Percentiles rank a stretch among this genome's conserved stretches.
Evolutionary conservation across 1,284 basidiomycete genomes (phyloP).

Genomic region (Gomphus bonarii): DNA sequence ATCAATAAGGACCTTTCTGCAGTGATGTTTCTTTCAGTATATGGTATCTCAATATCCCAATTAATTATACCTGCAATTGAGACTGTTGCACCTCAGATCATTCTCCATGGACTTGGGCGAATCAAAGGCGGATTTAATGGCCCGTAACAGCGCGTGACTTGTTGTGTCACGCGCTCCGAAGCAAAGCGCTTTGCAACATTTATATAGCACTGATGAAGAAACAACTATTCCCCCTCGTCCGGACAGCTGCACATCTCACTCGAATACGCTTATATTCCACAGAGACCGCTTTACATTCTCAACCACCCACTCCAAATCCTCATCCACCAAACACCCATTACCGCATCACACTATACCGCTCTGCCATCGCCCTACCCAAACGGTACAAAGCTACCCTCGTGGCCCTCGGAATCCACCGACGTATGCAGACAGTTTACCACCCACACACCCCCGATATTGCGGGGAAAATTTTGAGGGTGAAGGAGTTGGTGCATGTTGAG

Average conservation of each 20-base stretch:
- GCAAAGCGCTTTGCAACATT: no score
- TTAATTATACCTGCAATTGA: slow-evolving; percentile 11
- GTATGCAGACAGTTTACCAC: slow-evolving; percentile 77
- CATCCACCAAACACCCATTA: slow-evolving; percentile 50
- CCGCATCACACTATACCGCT: slow-evolving; percentile 77
- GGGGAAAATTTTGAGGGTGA: slow-evolving; percentile 73
- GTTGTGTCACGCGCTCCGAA: no score
- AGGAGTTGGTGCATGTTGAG: slow-evolving; percentile 82
- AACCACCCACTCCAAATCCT: no score
- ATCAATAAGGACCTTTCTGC: slow-evolving; percentile 52
- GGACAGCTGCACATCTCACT: background rate
- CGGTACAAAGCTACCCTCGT: slow-evolving; percentile 63
- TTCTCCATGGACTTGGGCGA: slow-evolving; percentile 29
- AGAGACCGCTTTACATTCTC: background rate
- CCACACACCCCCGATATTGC: slow-evolving; percentile 62
- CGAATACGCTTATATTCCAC: background rate
- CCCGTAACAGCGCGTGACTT: background rate
- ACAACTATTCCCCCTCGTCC: no score
- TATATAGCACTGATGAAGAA: no score
- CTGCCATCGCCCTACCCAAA: slow-evolving; percentile 69
- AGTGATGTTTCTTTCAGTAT: slow-evolving; percentile 20
- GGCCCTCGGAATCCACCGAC: slow-evolving; percentile 67
- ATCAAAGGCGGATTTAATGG: background rate
- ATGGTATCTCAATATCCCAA: background rate
- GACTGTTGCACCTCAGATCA: slow-evolving; percentile 56